phyloP scores from a whole-genome alignment of 176 grass and related monocot species.

The Puya raimondii region DNA sequence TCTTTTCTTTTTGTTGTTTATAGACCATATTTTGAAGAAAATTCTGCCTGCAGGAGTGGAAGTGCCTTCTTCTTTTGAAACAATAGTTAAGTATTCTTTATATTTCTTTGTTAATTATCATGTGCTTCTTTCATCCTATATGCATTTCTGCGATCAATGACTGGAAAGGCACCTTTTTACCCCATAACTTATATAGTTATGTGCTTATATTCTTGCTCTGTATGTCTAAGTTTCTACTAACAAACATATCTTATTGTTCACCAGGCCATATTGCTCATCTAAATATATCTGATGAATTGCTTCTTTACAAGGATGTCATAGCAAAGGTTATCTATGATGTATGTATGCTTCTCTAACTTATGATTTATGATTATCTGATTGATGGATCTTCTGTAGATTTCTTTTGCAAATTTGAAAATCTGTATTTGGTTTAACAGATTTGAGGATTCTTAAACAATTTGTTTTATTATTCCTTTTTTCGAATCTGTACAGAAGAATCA shows the following conservation, averaged over 20 bases:
- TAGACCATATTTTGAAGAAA: conserved; percentile 85
- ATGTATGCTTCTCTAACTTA: conserved; percentile 16
- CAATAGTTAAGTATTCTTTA: conserved; percentile 70
- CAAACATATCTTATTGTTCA: background rate
- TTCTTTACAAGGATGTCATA: conserved; percentile 76
- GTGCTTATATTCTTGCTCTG: too few species aligned
- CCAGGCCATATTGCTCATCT: conserved; percentile 99
- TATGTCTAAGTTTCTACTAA: background rate
- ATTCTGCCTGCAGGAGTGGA: conserved; percentile 73
- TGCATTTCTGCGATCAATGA: too few species aligned
- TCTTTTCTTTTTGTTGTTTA: conserved; percentile 18
- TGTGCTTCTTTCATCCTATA: conserved; percentile 5
- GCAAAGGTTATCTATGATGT: conserved; percentile 97
- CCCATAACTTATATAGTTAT: too few species aligned
- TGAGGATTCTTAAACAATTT: conserved; percentile 2
- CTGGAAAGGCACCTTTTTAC: too few species aligned
- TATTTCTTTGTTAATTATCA: conserved; percentile 9
- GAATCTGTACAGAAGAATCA: conserved; percentile 64
- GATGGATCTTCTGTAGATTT: background rate
- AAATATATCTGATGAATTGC: conserved; percentile 73
- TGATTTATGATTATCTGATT: background rate
- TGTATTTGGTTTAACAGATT: background rate
- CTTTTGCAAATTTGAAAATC: background rate
- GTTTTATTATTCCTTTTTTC: conserved; percentile 10
- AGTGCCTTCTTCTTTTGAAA: conserved; percentile 97